phyloP scores from a whole-genome alignment of 2,329 filamentous ascomycete genomes.

The Trichoderma lentiforme region DNA sequence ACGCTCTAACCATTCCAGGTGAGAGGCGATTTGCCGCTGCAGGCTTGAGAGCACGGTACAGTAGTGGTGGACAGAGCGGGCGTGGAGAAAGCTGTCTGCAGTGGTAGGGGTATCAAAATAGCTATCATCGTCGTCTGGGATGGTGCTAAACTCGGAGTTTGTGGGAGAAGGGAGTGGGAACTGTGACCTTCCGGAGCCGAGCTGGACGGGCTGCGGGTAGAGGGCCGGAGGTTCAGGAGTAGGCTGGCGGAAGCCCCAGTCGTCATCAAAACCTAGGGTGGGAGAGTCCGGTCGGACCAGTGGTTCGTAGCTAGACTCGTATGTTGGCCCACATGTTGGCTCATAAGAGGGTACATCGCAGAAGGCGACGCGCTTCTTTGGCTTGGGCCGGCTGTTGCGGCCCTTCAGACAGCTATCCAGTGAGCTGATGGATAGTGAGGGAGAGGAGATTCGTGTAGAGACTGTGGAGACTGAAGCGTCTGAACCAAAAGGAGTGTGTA shows the following conservation, averaged over 20 bases:
- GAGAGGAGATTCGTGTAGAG: constrained; percentile 46
- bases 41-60: constrained; percentile 47
- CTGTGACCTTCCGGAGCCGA: background rate
- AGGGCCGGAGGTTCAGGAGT: constrained; percentile 23
- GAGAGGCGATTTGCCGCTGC: constrained; percentile 46
- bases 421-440: constrained; percentile 38
- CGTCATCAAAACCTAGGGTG: constrained; percentile 55
- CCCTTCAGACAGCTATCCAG: constrained; percentile 19
- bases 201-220: constrained; percentile 18
- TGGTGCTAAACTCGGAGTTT: constrained; percentile 6
- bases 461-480: constrained; percentile 43
- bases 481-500: constrained; percentile 47
- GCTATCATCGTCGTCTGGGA: constrained; percentile 16
- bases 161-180: constrained; percentile 17
- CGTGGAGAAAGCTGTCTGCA: constrained; percentile 38
- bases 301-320: constrained; percentile 39
- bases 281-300: constrained; percentile 58
- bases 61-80: constrained; percentile 47
- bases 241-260: constrained; percentile 32
- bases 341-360: constrained; percentile 36
- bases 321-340: constrained; percentile 27
- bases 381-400: constrained; percentile 23
- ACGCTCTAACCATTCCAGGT: constrained; percentile 45
- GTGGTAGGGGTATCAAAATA: background rate
- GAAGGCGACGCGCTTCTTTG: constrained; percentile 41